Percentiles rank a stretch among this genome's conserved stretches.
Conservation (phyloP, 2,329 filamentous ascomycete genomes). For the Fusarium fracticaudum region DNA sequence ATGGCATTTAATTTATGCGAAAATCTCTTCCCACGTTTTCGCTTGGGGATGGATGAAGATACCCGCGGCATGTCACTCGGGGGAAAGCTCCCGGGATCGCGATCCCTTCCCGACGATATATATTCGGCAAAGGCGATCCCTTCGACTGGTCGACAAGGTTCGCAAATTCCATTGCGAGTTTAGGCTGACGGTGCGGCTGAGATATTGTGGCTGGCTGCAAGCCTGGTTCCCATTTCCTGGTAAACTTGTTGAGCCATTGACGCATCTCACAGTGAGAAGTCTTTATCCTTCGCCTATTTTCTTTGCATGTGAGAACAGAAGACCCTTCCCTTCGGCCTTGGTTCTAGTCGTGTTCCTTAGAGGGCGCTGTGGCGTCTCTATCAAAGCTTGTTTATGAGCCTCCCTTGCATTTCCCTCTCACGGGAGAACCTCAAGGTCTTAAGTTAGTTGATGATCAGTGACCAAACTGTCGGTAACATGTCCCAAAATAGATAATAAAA, state of each 20-base stretch:
- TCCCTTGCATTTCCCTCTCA: not conserved
- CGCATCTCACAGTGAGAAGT: not conserved
- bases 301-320: too few relatives aligned
- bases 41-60: not conserved
- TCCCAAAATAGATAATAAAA: not conserved
- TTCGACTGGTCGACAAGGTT: not conserved
- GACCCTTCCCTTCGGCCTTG: not conserved
- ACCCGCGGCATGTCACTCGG: not conserved
- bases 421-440: rapidly evolving
- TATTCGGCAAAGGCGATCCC: not conserved
- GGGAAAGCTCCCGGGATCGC: not conserved
- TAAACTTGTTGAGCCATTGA: not conserved
- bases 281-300: not conserved
- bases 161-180: rapidly evolving
- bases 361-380: not conserved
- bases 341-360: not conserved
- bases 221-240: not conserved
- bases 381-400: not conserved
- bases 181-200: not conserved
- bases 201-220: not conserved
- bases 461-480: not conserved
- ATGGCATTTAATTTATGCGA: not conserved
- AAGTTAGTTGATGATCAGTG: not conserved
- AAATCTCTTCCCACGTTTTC: not conserved
- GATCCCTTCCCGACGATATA: not conserved